Conservation (phyloP, 169 alveolate species). For the Cryptosporidium baileyi region DNA sequence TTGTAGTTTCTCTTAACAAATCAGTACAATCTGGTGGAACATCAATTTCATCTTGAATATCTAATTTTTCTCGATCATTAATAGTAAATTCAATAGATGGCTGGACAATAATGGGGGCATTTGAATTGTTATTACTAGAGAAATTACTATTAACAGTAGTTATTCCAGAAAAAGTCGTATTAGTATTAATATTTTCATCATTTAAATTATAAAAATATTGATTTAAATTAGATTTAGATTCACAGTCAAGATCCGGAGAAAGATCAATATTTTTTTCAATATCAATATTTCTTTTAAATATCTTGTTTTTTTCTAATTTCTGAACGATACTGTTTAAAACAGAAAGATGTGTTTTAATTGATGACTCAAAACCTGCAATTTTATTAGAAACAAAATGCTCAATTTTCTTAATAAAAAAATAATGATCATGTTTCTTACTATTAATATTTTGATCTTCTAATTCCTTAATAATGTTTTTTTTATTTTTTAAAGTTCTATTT, state of each 20-base stretch:
- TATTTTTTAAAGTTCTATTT: slow-evolving; percentile 13
- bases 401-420: slow-evolving; percentile 12
- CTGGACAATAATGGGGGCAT: slow-evolving; percentile 3
- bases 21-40: slow-evolving; percentile 20
- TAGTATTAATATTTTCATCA: background rate
- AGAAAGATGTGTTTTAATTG: background rate
- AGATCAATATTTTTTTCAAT: background rate
- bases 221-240: too few relatives aligned
- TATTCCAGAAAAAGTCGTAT: slow-evolving; percentile 16
- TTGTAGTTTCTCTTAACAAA: slow-evolving; percentile 16
- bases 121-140: slow-evolving; percentile 39
- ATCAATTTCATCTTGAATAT: too few relatives aligned
- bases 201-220: too few relatives aligned
- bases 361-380: slow-evolving; percentile 32
- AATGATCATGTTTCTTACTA: slow-evolving; percentile 21
- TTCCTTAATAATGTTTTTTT: slow-evolving; percentile 16
- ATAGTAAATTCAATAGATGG: background rate
- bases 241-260: too few relatives aligned
- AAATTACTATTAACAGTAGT: slow-evolving; percentile 10
- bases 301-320: slow-evolving; percentile 10
- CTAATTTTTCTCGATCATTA: too few relatives aligned
- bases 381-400: slow-evolving; percentile 26
- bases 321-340: slow-evolving; percentile 17
- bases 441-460: slow-evolving; percentile 38
- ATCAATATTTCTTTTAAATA: background rate